These are phyloP conservation scores for Epichloe scottii DNA, from an alignment of 2,329 filamentous ascomycete genomes.

Conservation along the genomic window DNA sequence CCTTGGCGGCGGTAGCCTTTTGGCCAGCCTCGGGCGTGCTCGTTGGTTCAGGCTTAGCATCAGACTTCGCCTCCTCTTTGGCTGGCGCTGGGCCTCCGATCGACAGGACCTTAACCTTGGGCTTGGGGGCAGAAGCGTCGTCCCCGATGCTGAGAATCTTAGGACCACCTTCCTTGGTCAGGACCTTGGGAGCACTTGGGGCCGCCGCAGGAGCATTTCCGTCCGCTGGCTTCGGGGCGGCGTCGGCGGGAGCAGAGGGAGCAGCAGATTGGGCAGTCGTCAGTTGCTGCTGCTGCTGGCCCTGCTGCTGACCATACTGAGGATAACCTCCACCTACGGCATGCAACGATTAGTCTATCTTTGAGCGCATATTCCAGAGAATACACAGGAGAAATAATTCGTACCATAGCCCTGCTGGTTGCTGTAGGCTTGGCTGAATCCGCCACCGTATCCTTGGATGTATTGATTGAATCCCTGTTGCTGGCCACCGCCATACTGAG, in stretches of 20 bases:
- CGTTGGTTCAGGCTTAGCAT: conserved; percentile 35
- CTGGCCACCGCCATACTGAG: conserved; percentile 37
- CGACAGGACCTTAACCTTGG: conserved; percentile 35
- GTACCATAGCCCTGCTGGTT: conserved; percentile 27
- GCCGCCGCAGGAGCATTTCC: conserved; percentile 24
- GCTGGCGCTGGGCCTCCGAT: conserved; percentile 24
- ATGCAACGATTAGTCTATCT: background rate
- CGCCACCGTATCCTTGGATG: conserved; percentile 40
- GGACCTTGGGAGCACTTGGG: conserved; percentile 21
- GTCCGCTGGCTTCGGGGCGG: background rate
- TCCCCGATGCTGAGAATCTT: conserved; percentile 61
- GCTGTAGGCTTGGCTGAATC: conserved; percentile 37
- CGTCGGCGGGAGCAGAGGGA: background rate
- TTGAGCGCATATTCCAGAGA: background rate
- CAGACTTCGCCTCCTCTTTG: conserved; percentile 32
- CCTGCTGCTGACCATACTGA: conserved; percentile 37
- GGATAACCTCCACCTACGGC: conserved; percentile 35
- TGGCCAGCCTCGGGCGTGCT: conserved; percentile 55
- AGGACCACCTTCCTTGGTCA: conserved; percentile 41
- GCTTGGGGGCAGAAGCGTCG: conserved; percentile 40
- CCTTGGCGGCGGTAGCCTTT: conserved; percentile 78
- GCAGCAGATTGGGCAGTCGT: conserved; percentile 2
- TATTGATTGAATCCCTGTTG: conserved; percentile 37
- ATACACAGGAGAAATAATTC: conserved; percentile 4
- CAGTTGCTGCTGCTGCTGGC: conserved; percentile 28